Evolutionary conservation across 2,329 filamentous ascomycete species (phyloP), one percentile per base, ranked within the genome.

Genomic region (Sporothrix schenckii): DNA sequence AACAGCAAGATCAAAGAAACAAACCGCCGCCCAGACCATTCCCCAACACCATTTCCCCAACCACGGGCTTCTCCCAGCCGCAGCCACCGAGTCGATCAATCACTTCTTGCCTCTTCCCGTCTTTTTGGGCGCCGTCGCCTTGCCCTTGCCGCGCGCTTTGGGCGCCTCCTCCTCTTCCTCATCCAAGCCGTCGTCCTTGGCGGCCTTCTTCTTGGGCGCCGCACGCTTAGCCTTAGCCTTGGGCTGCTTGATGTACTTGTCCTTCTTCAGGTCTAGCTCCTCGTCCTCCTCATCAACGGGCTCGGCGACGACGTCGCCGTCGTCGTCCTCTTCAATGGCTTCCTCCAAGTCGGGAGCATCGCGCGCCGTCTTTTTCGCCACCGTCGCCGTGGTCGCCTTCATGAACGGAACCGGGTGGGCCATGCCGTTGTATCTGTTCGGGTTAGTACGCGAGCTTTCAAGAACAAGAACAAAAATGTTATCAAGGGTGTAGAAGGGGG

Each of bases 291-390:
- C 90, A 4, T 92, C 91, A 0, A 81, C 86, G 3, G 83, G 78
- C 49, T 87, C 86, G 0, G 88, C 80, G 39, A 83, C 81, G 47
- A 89, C 89, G n/a, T 85, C 89, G 24, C 89, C 91, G 60, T 95
- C 93, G 67, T 97, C 94, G 5, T 93, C 93, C 75, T 97, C 94
- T 65, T 98, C 94, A 69, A 99, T 91, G 1, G 94, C 95, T 80
- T 99, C 95, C 81, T 99, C 95, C 44, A 99, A 86, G 81, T 99
- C 95, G 0, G 95, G 96, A 72, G 91, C 91, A 63, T 94, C 93
- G 79, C 88, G 89, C 34, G 88, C 83, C 53, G 85, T 82, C 76
- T 89, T 90, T 82, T 92, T 93, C 4, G 92, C 89, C 3, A 88
- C 91, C 11, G 88, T 79, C 19, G 95, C 86, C 73, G 86, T 92